Evolutionary conservation across 371 early-diverging fungal species (phyloP).

Genomic region (Rhizopus delemar): DNA sequence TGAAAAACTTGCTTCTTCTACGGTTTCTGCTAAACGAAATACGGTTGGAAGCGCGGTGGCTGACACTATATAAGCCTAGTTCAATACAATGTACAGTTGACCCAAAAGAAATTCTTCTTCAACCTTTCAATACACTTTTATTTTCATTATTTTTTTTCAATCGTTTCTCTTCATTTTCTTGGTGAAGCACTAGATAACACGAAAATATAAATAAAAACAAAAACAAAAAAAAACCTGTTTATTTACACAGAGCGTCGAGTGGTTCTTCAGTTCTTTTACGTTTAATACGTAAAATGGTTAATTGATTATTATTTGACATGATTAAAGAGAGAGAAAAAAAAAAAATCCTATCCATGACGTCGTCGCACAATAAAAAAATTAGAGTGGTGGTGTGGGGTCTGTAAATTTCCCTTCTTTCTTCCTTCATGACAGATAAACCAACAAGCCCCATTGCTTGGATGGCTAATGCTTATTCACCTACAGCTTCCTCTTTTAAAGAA

Average conservation of each 20-base stretch:
- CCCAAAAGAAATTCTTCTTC: neutral
- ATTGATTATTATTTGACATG: constrained; percentile 18
- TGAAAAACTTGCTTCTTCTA: constrained; percentile 60
- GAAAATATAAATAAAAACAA: constrained; percentile 9
- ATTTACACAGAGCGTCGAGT: constrained; percentile 63
- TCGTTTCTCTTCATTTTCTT: constrained; percentile 34
- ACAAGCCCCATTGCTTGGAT: neutral
- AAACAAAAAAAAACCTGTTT: neutral
- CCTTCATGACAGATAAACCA: neutral
- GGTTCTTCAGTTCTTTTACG: constrained; percentile 80
- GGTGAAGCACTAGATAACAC: constrained; percentile 35
- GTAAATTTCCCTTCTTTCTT: neutral
- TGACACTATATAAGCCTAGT: constrained; percentile 20
- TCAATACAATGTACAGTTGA: too few relatives aligned
- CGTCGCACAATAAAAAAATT: neutral
- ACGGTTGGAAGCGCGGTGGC: constrained; percentile 48
- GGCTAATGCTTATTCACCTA: neutral
- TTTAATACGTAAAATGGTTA: constrained; percentile 76
- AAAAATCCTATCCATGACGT: constrained; percentile 1
- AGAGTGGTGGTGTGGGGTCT: neutral
- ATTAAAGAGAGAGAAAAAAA: constrained; percentile 8
- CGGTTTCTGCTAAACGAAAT: constrained; percentile 67
- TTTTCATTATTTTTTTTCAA: constrained; percentile 19
- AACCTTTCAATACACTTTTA: constrained; percentile 11
- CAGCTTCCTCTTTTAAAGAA: neutral